Base-by-base conservation (phyloP, 345 rosid species). In the Diplotaxis tenuifolia region DNA sequence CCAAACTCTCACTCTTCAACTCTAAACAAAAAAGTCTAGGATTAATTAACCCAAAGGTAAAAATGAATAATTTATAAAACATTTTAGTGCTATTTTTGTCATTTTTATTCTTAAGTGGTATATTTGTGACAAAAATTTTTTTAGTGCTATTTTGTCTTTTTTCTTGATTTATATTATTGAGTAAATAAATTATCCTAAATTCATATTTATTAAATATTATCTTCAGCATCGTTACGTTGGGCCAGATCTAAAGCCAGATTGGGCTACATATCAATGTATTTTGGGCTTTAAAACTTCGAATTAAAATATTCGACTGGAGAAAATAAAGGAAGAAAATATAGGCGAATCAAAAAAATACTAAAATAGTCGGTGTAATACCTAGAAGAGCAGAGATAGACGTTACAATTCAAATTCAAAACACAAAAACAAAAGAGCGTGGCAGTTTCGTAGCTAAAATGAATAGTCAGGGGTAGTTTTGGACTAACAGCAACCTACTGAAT, bases 321-420 rank as follows among this genome's bases (percentile, higher is more conserved):
- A 50, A 50, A 22, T 14, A 31, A 74, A 74, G 62, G 72, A 12
- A 67, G 32, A 15, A 18, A 31, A 56, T 27, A 49, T 18, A 16
- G 16, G 67, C 9, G 55, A 58, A 58, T 74, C 68, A 52, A 50
- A 23, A 67, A 72, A 52, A 62, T 53, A 72, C 63, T 9, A 34
- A 45, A 74, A 22, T 7, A 45, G 36, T 74, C 59, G 38, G 59
- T 57, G 25, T 29, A n/a, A 5, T 12, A 74, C 77, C 72, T 75
- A 50, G 9, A 25, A 75, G 62, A 19, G 68, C 56, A 36, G 50
- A 42, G 50, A 45, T 18, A 75, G 68, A 60, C 73, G 78, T 75
- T 75, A 75, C 68, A 62, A 75, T 75, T 75, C 73, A 75, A 75
- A 74, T 74, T 74, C 78, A 75, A 75, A 75, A 49, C 11, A 5